Conservation (phyloP, 768 basidiomycete species). For the Rhizopogon salebrosus region DNA sequence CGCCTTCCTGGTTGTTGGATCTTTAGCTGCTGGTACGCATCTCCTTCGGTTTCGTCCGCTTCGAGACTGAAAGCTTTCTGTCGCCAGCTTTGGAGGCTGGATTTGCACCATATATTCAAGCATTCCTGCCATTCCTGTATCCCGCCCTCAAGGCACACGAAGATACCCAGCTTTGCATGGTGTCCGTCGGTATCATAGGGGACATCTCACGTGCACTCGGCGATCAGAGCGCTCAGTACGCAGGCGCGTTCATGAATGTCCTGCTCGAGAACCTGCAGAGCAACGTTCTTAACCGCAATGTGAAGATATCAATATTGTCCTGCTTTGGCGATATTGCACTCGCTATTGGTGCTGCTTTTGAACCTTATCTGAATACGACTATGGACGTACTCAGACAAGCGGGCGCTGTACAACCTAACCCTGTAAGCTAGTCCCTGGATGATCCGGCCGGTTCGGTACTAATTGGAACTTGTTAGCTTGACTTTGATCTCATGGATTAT, state of each 20-base stretch:
- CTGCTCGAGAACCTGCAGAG: constrained; percentile 89
- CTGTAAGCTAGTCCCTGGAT: constrained; percentile 43
- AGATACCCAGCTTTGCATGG: constrained; percentile 92
- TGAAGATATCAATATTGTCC: constrained; percentile 94
- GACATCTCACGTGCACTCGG: constrained; percentile 95
- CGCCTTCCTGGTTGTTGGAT: constrained; percentile 90
- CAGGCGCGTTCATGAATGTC: constrained; percentile 86
- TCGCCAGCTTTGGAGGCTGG: constrained; percentile 61
- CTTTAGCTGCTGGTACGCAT: constrained; percentile 67
- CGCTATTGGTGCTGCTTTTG: constrained; percentile 81
- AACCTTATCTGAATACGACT: constrained; percentile 84
- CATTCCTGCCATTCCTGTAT: constrained; percentile 83
- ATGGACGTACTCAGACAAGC: constrained; percentile 92
- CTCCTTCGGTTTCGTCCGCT: not conserved
- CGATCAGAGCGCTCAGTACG: constrained; percentile 77
- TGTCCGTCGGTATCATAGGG: constrained; percentile 92
- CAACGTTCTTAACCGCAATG: constrained; percentile 84
- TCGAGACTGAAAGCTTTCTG: constrained; percentile 4
- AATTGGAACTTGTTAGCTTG: constrained; percentile 43
- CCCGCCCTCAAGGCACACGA: constrained; percentile 89
- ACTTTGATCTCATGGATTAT: constrained; percentile 91
- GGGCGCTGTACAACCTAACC: constrained; percentile 80
- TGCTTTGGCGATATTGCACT: constrained; percentile 97
- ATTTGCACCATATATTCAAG: constrained; percentile 79
- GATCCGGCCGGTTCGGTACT: not conserved